Base-by-base conservation (phyloP, 1,139 yeast genomes). In the Diutina catenulata region DNA sequence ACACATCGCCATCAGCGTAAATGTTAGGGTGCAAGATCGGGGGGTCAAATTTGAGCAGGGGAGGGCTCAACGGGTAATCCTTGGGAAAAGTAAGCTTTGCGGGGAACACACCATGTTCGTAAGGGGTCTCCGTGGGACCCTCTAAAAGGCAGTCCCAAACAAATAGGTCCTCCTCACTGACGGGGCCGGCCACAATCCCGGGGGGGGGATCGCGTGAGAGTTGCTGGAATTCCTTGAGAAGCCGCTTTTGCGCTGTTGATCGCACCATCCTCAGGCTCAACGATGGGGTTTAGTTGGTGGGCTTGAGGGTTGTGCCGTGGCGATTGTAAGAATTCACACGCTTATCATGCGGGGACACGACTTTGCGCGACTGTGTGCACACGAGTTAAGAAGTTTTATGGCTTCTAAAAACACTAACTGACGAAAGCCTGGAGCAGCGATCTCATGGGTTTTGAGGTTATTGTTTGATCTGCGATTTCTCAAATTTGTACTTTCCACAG, bases 41-140 rank as follows among this genome's bases (percentile, higher is more conserved):
- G 16, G 95, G 88, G 15, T 78, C 80, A 56, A 91, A 91, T 49
- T 72, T 76, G 62, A 91, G 69, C 40, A 68, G 69, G 5, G 98
- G 98, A 1, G 98, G 98, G 21, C 87, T 76, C 47, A 91, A 64
- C 1, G 98, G 98, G 53, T 91, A 91, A 51, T 91, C 98, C 42
- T 61, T 59, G 2, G 98, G 97, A 56, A 91, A 91, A n/a, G 64
- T 69, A 46, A 91, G 60, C 18, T 65, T 62, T 1, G 97, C 96
- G 19, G 91, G 82, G 55, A 87, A 91, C 11, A 91, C 80, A 5
- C 98, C 98, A 46, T 88, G 82, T 50, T 87, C 97, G 53, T 86
- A 91, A 3, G 94, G 83, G 0, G 97, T 87, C 37, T 74, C 96
- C n/a, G 76, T 69, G 1, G 98, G 98, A 0, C 98, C 98, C 49